Evolutionary conservation across 345 rosid genomes (phyloP).

Genomic region (Eucalyptus pauciflora): DNA sequence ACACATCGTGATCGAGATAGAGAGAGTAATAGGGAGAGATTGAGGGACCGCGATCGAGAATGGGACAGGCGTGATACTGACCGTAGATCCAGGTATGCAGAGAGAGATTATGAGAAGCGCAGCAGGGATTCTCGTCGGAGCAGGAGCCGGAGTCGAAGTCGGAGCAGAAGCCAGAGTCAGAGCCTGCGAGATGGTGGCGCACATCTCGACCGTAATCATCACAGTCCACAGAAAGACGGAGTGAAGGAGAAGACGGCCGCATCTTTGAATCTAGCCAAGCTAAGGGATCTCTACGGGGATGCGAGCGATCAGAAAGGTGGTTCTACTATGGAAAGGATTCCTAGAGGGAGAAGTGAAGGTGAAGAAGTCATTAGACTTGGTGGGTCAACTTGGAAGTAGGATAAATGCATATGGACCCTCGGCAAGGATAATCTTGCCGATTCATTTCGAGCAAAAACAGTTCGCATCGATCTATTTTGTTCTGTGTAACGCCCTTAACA

Average conservation of each 20-base stretch:
- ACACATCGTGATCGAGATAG: slow-evolving; percentile 1
- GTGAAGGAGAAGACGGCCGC: slow-evolving; percentile 44
- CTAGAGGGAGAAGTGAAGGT: slow-evolving; percentile 41
- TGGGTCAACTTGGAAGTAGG: slow-evolving; percentile 20
- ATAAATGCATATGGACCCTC: background rate
- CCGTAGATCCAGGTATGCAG: slow-evolving; percentile 6
- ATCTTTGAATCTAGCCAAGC: slow-evolving; percentile 80
- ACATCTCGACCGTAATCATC: slow-evolving; percentile 28
- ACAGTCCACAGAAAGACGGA: slow-evolving; percentile 37
- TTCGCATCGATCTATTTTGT: background rate
- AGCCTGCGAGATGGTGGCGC: slow-evolving; percentile 36
- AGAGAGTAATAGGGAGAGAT: slow-evolving; percentile 17
- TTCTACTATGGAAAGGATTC: slow-evolving; percentile 29
- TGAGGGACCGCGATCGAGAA: background rate
- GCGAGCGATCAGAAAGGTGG: slow-evolving; percentile 36
- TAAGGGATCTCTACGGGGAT: slow-evolving; percentile 85
- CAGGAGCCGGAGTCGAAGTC: slow-evolving; percentile 22
- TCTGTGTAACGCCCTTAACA: background rate
- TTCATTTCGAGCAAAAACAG: background rate
- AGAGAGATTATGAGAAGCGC: slow-evolving; percentile 22
- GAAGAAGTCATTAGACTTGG: slow-evolving; percentile 95
- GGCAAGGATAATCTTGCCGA: background rate
- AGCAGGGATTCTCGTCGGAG: slow-evolving; percentile 21
- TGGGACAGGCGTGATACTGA: slow-evolving; percentile 12
- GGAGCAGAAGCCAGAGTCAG: slow-evolving; percentile 54